Percentiles rank a stretch among this genome's conserved stretches.
Evolutionary conservation across 2,329 filamentous ascomycete genomes (phyloP).

Genomic region (Ophiostoma pallidulum): DNA sequence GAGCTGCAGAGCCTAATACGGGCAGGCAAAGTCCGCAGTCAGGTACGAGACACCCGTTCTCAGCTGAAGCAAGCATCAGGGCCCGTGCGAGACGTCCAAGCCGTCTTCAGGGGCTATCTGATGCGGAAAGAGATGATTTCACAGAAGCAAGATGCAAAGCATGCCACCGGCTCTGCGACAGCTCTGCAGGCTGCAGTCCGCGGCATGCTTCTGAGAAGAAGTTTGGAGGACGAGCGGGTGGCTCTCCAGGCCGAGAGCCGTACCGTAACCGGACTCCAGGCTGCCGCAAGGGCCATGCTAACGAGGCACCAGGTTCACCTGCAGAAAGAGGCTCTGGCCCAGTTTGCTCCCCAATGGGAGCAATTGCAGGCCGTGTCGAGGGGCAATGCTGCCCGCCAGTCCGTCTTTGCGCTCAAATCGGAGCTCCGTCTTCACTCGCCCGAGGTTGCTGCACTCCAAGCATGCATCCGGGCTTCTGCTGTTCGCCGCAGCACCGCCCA

Average conservation of each 20-base stretch:
- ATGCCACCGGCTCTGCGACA: conserved; percentile 42
- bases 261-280: conserved; percentile 51
- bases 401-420: conserved; percentile 34
- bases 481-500: conserved; percentile 41
- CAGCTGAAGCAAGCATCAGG: conserved; percentile 54
- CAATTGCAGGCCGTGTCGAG: conserved; percentile 38
- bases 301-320: conserved; percentile 43
- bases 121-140: conserved; percentile 46
- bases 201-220: conserved; percentile 54
- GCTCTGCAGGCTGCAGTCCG: conserved; percentile 58
- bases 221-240: conserved; percentile 43
- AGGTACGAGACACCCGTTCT: conserved; percentile 46
- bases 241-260: conserved; percentile 41
- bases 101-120: conserved; percentile 57
- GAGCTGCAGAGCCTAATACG: conserved; percentile 74
- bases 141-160: conserved; percentile 47
- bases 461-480: conserved; percentile 44
- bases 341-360: conserved; percentile 41
- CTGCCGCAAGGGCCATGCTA: conserved; percentile 54
- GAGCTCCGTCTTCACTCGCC: conserved; percentile 38
- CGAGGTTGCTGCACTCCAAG: conserved; percentile 39
- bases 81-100: conserved; percentile 56
- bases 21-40: conserved; percentile 53
- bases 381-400: conserved; percentile 38
- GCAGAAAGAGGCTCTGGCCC: conserved; percentile 42